These are phyloP conservation scores for Bipolaris oryzae DNA, from an alignment of 2,329 filamentous ascomycete genomes.

Conservation along the genomic window DNA sequence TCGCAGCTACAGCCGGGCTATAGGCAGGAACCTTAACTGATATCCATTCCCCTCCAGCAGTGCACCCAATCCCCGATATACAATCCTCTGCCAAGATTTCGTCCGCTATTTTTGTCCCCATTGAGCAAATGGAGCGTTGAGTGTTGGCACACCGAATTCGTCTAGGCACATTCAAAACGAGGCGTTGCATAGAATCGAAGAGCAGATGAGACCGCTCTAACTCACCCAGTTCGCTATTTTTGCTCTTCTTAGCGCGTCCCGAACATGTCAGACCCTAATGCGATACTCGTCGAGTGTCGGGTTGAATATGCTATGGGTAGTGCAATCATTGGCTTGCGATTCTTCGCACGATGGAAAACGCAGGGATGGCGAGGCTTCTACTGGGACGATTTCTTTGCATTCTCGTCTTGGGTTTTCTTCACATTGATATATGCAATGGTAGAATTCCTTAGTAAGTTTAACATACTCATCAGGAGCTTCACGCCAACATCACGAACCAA, in stretches of 20 bases:
- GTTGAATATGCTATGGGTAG: not conserved
- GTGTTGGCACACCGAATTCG: not conserved
- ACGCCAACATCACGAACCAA: not conserved
- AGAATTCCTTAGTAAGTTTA: constrained; percentile 4
- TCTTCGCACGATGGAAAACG: constrained; percentile 1
- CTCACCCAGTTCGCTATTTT: too few relatives aligned
- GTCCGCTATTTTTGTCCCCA: not conserved
- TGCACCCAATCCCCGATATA: not conserved
- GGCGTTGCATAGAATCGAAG: too few relatives aligned
- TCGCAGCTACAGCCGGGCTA: too few relatives aligned
- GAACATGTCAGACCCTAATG: not conserved
- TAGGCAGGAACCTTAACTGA: too few relatives aligned
- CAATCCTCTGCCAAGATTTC: not conserved
- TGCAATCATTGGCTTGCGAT: not conserved
- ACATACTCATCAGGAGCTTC: not conserved
- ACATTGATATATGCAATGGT: constrained; percentile 2
- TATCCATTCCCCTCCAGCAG: not conserved
- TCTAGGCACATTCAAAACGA: too few relatives aligned
- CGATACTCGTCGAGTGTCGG: not conserved
- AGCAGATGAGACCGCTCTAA: too few relatives aligned
- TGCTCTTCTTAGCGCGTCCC: too few relatives aligned
- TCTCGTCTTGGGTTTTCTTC: not conserved
- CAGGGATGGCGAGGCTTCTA: not conserved
- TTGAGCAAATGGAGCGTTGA: not conserved
- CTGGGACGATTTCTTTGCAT: not conserved